phyloP scores from a whole-genome alignment of 768 basidiomycete species.

The Stropharia rugosoannulata region DNA sequence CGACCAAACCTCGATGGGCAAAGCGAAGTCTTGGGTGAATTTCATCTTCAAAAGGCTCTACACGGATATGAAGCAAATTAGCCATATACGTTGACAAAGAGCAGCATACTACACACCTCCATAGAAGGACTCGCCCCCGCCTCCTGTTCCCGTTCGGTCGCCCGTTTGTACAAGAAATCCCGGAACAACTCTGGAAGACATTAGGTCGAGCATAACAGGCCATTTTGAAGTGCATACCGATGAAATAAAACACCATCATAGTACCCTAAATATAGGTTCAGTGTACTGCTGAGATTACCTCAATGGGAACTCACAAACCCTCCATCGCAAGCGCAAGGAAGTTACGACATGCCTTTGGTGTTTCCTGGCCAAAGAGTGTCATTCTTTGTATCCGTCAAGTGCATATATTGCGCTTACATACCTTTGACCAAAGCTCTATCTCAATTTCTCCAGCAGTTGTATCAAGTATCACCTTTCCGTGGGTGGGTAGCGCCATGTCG shows the following conservation, averaged over 20 bases:
- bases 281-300: neutral
- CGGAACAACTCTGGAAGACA: slow-evolving; percentile 66
- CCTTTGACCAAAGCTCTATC: slow-evolving; percentile 93
- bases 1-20: slow-evolving; percentile 87
- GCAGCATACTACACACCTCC: slow-evolving; percentile 56
- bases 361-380: slow-evolving; percentile 54
- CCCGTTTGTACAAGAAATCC: slow-evolving; percentile 95
- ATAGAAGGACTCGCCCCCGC: slow-evolving; percentile 92
- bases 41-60: slow-evolving; percentile 94
- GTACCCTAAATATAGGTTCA: slow-evolving; percentile 59
- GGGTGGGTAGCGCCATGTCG: slow-evolving; percentile 79
- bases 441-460: slow-evolving; percentile 89
- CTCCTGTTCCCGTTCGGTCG: slow-evolving; percentile 88
- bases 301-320: slow-evolving; percentile 51
- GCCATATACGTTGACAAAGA: neutral
- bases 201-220: neutral
- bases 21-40: slow-evolving; percentile 90
- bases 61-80: neutral
- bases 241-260: slow-evolving; percentile 97
- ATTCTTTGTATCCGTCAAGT: neutral
- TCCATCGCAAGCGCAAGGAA: slow-evolving; percentile 88
- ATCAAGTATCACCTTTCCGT: slow-evolving; percentile 83
- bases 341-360: slow-evolving; percentile 92
- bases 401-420: slow-evolving; percentile 21
- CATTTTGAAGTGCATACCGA: slow-evolving; percentile 45